A percentile compares a stretch with the other conserved stretches of the same genome.
These are phyloP conservation scores for Salix dunnii DNA, from an alignment of 345 rosid genomes.

Conservation along the genomic window DNA sequence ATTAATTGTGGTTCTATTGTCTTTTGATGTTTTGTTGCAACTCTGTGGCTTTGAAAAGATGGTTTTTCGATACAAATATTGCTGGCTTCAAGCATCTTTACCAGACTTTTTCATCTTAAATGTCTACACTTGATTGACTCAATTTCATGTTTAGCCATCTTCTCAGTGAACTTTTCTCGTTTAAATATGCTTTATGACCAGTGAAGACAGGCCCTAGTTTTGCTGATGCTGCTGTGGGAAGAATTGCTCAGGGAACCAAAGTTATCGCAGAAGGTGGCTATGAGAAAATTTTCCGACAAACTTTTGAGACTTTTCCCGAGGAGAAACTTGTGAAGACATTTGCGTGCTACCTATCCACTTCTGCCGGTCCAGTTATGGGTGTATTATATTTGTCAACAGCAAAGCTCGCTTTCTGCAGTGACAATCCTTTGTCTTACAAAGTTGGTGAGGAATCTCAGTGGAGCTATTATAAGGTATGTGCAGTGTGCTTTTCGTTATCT, in stretches of 20 bases:
- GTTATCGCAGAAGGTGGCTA: slow-evolving; percentile 96
- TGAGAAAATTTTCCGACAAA: slow-evolving; percentile 74
- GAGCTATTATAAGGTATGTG: slow-evolving; percentile 85
- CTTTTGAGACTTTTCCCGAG: slow-evolving; percentile 71
- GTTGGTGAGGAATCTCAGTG: slow-evolving; percentile 60
- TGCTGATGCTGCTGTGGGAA: slow-evolving; percentile 84
- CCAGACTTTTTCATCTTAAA: background rate
- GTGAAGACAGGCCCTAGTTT: slow-evolving; percentile 95
- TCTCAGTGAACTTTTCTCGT: background rate
- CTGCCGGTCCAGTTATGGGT: slow-evolving; percentile 98
- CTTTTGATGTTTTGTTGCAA: background rate
- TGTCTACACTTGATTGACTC: background rate
- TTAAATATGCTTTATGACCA: slow-evolving; percentile 17
- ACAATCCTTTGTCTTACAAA: slow-evolving; percentile 76
- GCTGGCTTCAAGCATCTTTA: background rate
- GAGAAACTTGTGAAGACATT: slow-evolving; percentile 70
- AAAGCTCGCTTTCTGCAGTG: slow-evolving; percentile 83
- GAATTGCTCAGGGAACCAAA: slow-evolving; percentile 89
- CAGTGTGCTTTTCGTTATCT: background rate
- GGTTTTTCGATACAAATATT: background rate
- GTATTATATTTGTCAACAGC: slow-evolving; percentile 70
- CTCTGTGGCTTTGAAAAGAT: background rate
- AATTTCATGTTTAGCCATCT: background rate
- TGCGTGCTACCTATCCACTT: slow-evolving; percentile 92
- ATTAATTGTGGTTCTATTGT: background rate